Evolutionary conservation across 1,284 basidiomycete species (phyloP).

Genomic region (Schizophyllum amplum): DNA sequence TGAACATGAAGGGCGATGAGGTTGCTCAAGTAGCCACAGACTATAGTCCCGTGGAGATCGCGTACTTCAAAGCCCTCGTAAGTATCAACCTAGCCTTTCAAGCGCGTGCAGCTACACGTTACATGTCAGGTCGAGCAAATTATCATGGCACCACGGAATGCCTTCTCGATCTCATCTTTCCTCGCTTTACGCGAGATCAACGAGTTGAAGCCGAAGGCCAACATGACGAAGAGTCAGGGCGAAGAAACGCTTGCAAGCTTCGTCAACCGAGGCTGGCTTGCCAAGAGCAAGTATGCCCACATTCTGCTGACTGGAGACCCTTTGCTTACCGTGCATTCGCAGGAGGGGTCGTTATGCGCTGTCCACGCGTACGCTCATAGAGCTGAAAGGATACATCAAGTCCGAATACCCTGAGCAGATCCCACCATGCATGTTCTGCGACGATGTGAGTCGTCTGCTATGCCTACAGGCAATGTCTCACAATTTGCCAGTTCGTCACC

Average conservation of each 20-base stretch:
- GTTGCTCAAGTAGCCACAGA: constrained; percentile 79
- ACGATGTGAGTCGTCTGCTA: constrained; percentile 40
- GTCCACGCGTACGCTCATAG: constrained; percentile 65
- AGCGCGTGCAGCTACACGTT: not conserved
- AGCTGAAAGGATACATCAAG: constrained; percentile 69
- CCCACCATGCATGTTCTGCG: constrained; percentile 70
- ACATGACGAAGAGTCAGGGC: constrained; percentile 68
- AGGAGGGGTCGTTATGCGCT: constrained; percentile 73
- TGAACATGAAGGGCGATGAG: constrained; percentile 70
- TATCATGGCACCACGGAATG: constrained; percentile 67
- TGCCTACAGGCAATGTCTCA: not conserved
- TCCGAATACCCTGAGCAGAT: constrained; percentile 65
- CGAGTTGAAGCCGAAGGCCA: constrained; percentile 49
- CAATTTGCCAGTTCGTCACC: constrained; percentile 44
- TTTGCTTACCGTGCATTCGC: not conserved
- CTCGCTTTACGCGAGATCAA: constrained; percentile 68
- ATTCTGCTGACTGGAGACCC: not conserved
- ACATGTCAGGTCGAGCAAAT: constrained; percentile 72
- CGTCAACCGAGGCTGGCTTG: constrained; percentile 74
- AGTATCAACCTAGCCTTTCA: constrained; percentile 17
- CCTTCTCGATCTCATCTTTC: constrained; percentile 69
- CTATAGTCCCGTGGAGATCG: constrained; percentile 68
- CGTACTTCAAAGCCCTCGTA: constrained; percentile 76
- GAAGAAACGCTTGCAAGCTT: constrained; percentile 72
- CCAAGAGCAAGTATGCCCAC: constrained; percentile 61